Evolutionary conservation across 441 rosid genomes (phyloP).

Genomic region (Theobroma grandiflorum): DNA sequence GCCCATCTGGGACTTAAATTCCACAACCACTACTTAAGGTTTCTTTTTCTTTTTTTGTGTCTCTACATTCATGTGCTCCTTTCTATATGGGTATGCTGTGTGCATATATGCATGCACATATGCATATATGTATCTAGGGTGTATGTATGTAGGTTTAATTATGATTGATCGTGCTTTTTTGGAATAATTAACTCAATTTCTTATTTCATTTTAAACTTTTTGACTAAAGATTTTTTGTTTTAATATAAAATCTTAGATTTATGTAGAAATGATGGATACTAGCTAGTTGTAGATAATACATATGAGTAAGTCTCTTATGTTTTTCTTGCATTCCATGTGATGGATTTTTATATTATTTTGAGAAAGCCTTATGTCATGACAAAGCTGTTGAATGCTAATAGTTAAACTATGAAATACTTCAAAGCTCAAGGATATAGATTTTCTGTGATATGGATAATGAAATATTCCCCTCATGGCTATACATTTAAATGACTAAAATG

Average conservation of each 20-base stretch:
- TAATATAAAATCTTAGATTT: slow-evolving; percentile 86
- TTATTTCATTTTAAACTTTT: slow-evolving; percentile 20
- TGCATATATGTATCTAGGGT: not conserved
- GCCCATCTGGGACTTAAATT: slow-evolving; percentile 92
- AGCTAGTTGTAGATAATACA: slow-evolving; percentile 98
- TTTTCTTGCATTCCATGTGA: slow-evolving; percentile 15
- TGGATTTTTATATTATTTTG: not conserved
- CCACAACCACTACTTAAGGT: slow-evolving; percentile 91
- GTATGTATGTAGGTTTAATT: not conserved
- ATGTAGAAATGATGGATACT: slow-evolving; percentile 85
- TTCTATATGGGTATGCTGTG: not conserved
- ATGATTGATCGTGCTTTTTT: slow-evolving; percentile 6
- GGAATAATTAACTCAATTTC: slow-evolving; percentile 1
- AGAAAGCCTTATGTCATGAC: not conserved
- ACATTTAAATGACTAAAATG: slow-evolving; percentile 2
- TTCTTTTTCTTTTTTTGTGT: slow-evolving; percentile 30
- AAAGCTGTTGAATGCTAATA: not conserved
- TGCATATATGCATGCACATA: not conserved
- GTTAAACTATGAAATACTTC: not conserved
- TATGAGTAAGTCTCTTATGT: slow-evolving; percentile 77
- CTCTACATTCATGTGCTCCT: not conserved
- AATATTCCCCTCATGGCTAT: not conserved
- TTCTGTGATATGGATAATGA: not conserved
- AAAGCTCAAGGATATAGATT: slow-evolving; percentile 17
- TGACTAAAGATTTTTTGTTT: slow-evolving; percentile 34